Percentiles rank a stretch among this genome's conserved stretches.
Conservation (phyloP, 1,139 yeast genomes). For the Taphrina confusa region DNA sequence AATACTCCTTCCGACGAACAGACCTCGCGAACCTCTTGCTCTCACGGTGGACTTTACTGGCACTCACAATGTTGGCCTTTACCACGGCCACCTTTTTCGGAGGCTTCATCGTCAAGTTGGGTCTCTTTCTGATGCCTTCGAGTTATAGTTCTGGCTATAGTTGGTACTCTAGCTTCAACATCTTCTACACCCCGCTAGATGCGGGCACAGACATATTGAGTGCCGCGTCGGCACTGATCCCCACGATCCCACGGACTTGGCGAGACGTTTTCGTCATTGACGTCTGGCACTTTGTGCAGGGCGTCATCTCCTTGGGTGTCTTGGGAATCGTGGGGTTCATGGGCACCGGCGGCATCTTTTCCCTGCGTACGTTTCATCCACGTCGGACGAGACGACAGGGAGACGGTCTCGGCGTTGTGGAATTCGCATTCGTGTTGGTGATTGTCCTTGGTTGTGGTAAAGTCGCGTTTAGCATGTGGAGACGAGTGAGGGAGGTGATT, state of each 20-base stretch:
- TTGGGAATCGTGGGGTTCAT: conserved; percentile 25
- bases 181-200: conserved; percentile 33
- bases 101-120: conserved; percentile 30
- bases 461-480: conserved; percentile 16
- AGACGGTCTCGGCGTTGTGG: conserved; percentile 20
- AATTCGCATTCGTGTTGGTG: conserved; percentile 17
- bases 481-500: conserved; percentile 6
- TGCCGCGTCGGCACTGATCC: conserved; percentile 26
- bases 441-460: conserved; percentile 26
- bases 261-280: conserved; percentile 24
- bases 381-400: conserved; percentile 10
- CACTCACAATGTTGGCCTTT: conserved; percentile 13
- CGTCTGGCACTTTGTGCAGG: conserved; percentile 27
- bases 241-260: conserved; percentile 14
- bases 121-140: conserved; percentile 20
- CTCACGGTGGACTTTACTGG: conserved; percentile 14
- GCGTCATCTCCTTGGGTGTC: conserved; percentile 27
- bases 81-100: conserved; percentile 23
- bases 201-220: conserved; percentile 26
- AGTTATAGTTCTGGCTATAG: conserved; percentile 4
- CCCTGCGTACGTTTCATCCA: conserved; percentile 27
- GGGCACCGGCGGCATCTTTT: conserved; percentile 30
- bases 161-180: conserved; percentile 21
- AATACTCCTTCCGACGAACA: conserved; percentile 34
- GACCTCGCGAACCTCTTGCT: conserved; percentile 22